Base-by-base conservation (phyloP, 306 rosid genomes). In the Gynostemma pentaphyllum region DNA sequence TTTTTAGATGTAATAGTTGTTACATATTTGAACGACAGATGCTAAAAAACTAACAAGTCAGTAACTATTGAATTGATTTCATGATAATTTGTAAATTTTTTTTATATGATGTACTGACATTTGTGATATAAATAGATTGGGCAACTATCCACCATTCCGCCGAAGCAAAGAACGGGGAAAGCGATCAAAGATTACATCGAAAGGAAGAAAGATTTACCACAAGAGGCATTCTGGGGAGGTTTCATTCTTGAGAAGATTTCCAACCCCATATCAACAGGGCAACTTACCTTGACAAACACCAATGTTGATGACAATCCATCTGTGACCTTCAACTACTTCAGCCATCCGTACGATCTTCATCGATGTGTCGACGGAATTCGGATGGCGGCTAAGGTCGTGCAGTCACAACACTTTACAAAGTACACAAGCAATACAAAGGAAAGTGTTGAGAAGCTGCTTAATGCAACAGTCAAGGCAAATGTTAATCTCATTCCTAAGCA, bases 311-410 rank as follows among this genome's bases (percentile, higher is more conserved):
- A 85, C 55, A 92, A 92, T 70, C 98, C 98, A 39, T 48, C 71
- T 2, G 78, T 92, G 28, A 84, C 95, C 64, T 92, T 92, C 96
- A 92, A 92, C 79, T 92, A 92, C 82, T 88, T 88, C 81, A 82
- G 65, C 48, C 94, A 88, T 70, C 96, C 96, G 0, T 52, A 67
- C 23, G 98, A 92, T 80, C 80, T 92, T 45, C 66, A 75, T 13
- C 87, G 95, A 32, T 92, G 98, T 10, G 95, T 92, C 5, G 77
- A 79, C 6, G 98, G 98, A 4, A 78, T 92, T 26, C 78, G 79
- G 18, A 52, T 84, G 29, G 87, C 86, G 28, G 45, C 80, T 1
- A 82, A 80, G 63, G 77, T 92, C 34, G 90, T 66, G 11, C 88
- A 84, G 68, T 92, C 96, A 1, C 1, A 73, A 48, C 81, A 76